Evolutionary conservation across 345 rosid genomes (phyloP), one percentile per base, ranked within the genome.

Genomic region (Mangifera indica): DNA sequence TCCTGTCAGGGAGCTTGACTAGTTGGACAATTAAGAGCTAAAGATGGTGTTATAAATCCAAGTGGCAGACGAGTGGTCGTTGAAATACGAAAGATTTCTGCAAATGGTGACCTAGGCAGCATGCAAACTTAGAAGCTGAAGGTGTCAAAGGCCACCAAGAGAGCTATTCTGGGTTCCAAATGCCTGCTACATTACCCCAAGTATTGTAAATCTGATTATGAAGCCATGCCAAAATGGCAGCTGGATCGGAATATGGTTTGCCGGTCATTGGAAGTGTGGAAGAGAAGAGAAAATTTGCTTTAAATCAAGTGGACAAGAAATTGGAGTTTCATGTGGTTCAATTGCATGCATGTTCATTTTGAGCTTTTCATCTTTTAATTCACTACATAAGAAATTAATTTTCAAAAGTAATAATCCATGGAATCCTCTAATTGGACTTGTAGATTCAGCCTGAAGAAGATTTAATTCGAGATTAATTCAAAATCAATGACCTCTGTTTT

Each of bases 161-260:
- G 20, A 60, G 63, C 45, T 2, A 3, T 34, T 13, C 10, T 6
- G 42, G 69, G 12, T 89, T 87, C 66, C 84, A 76, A 74, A 79
- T 87, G 79, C 94, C 90, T 25, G n/a, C 78, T 86, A 71, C 90
- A 87, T 74, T 87, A 83, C 67, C 92, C 94, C 6, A 84, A 82
- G 72, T 89, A 78, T 78, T 83, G 76, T 55, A 83, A 76, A 69
- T 71, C 74, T 7, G 87, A 87, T 29, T 86, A 89, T 21, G 89
- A 89, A 71, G 67, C 76, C 54, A 84, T 86, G 92, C 81, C 83
- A 0, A 89, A 89, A 71, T 83, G 90, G 89, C 80, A 84, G 66
- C 22, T 89, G 60, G 90, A 87, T 70, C 79, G 45, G 85, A 86
- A 20, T 89, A 89, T 24, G 90, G 90, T 4, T 67, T 89, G 26